These are phyloP conservation scores for Russula brevipes DNA, from an alignment of 768 basidiomycete genomes.

Conservation along the genomic window DNA sequence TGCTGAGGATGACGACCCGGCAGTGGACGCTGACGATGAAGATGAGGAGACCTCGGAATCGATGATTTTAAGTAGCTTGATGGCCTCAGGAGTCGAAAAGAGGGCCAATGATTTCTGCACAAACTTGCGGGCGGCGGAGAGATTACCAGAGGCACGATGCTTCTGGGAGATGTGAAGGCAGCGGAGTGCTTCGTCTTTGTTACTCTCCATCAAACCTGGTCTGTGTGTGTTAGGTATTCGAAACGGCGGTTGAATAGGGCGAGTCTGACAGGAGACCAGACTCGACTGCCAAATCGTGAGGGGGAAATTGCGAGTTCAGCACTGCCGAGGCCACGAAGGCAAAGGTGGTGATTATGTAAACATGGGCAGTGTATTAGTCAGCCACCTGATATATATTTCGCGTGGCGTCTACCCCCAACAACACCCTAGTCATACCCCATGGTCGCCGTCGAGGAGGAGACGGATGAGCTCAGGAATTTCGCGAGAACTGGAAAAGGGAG, in stretches of 20 bases:
- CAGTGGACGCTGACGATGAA: conserved; percentile 31
- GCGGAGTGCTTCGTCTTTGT: conserved; percentile 84
- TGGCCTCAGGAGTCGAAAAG: conserved; percentile 73
- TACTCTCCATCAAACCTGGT: conserved; percentile 59
- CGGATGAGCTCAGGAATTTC: conserved; percentile 59
- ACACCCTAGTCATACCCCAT: not conserved
- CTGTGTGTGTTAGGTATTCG: not conserved
- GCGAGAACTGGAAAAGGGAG: conserved; percentile 70
- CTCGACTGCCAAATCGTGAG: not conserved
- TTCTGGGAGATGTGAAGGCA: conserved; percentile 75
- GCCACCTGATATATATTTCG: not conserved
- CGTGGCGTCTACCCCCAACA: not conserved
- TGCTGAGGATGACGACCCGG: conserved; percentile 35
- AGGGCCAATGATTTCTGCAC: conserved; percentile 81
- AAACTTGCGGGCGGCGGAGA: conserved; percentile 79
- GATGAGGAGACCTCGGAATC: conserved; percentile 46
- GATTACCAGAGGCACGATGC: conserved; percentile 66
- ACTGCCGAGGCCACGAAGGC: not conserved
- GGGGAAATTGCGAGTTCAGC: not conserved
- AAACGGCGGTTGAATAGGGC: not conserved
- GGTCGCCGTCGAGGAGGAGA: conserved; percentile 32
- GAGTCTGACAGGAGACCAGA: not conserved
- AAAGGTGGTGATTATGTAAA: not conserved
- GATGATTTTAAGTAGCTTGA: conserved; percentile 59
- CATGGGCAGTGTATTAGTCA: not conserved